phyloP scores from a whole-genome alignment of 2,329 filamentous ascomycete species.

The Aspergillus tanneri region DNA sequence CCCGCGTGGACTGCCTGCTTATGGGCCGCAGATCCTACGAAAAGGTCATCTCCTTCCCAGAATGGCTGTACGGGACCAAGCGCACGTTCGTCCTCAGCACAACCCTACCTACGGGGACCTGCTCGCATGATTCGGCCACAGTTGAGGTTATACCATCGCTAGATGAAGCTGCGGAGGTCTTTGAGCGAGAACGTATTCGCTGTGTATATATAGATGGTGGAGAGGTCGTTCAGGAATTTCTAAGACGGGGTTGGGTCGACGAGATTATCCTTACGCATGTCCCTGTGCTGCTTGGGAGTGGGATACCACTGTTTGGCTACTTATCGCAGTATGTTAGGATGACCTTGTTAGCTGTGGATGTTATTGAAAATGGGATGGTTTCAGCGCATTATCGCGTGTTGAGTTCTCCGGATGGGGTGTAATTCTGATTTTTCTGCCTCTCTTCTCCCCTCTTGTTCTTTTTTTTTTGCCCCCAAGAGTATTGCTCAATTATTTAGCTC shows the following conservation, averaged over 20 bases:
- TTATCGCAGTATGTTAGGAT: constrained; percentile 1
- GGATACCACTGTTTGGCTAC: constrained; percentile 2
- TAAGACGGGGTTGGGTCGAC: constrained; percentile 12
- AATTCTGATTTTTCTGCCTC: too few relatives aligned
- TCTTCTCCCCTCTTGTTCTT: too few relatives aligned
- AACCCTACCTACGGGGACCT: neutral
- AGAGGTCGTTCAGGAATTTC: constrained; percentile 7
- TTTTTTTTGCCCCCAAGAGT: too few relatives aligned
- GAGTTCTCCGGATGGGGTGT: too few relatives aligned
- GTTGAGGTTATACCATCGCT: constrained; percentile 1
- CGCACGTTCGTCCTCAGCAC: constrained; percentile 6
- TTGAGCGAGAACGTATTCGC: neutral
- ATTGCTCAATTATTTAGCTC: too few relatives aligned
- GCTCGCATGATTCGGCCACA: neutral
- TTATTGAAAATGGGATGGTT: constrained; percentile 14
- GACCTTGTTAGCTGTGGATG: constrained; percentile 8
- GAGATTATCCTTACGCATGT: constrained; percentile 12
- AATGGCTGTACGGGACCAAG: constrained; percentile 11
- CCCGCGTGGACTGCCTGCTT: constrained; percentile 9
- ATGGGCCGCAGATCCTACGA: constrained; percentile 14
- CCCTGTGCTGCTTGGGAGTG: constrained; percentile 6
- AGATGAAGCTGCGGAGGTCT: constrained; percentile 1
- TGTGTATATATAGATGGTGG: constrained; percentile 12
- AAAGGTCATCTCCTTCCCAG: neutral
- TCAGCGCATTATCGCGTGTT: constrained; percentile 4